Evolutionary conservation across 2,329 filamentous ascomycete species (phyloP).

Genomic region (Seiridium cupressi): DNA sequence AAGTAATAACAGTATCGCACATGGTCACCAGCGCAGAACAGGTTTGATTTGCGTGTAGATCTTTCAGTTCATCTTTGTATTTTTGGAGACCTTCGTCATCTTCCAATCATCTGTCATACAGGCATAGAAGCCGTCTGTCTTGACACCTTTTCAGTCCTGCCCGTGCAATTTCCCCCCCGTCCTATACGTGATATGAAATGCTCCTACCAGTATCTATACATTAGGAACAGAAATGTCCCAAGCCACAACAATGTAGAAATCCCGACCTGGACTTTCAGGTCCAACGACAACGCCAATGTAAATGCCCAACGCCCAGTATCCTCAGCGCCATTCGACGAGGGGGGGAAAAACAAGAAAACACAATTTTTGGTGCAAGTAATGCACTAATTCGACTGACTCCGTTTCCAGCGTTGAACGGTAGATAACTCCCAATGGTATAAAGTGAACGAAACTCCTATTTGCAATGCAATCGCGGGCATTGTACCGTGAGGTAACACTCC

Average conservation of each 20-base stretch:
- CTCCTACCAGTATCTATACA: neutral
- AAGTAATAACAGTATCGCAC: neutral
- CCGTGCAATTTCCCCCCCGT: neutral
- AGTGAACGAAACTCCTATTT: neutral
- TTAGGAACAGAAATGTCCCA: neutral
- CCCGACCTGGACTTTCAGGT: neutral
- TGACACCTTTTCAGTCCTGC: neutral
- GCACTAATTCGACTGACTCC: neutral
- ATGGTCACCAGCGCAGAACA: neutral
- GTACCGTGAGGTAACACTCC: conserved; percentile 8
- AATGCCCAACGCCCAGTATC: conserved; percentile 1
- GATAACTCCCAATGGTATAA: neutral
- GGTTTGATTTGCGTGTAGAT: neutral
- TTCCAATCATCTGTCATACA: neutral
- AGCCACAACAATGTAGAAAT: neutral
- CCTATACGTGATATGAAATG: no score
- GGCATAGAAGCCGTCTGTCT: neutral
- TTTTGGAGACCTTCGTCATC: neutral
- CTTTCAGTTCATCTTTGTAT: neutral
- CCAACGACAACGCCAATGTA: conserved; percentile 4
- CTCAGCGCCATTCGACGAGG: neutral
- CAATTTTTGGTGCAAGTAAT: neutral
- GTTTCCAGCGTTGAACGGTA: neutral
- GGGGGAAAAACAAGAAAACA: neutral
- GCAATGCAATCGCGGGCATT: conserved; percentile 1